Evolutionary conservation across 129 eudicot species (phyloP).

Genomic region (Flaveria ramosissima): DNA sequence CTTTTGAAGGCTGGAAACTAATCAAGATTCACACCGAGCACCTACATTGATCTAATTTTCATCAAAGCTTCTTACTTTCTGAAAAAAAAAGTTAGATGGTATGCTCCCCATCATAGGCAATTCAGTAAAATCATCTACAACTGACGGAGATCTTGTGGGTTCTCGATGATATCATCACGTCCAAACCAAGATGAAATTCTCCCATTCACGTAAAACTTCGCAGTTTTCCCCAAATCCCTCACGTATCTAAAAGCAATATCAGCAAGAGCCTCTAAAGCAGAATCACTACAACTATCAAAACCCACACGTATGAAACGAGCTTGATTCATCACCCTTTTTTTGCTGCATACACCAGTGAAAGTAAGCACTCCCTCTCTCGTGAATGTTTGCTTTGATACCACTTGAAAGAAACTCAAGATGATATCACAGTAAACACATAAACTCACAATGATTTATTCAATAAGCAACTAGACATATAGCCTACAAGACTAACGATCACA

Average conservation of each 20-base stretch:
- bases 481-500: too few species aligned
- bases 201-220: constrained; percentile 61
- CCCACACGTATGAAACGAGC: too few species aligned
- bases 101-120: constrained; percentile 36
- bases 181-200: constrained; percentile 58
- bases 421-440: too few species aligned
- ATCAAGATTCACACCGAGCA: constrained; percentile 45
- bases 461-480: too few species aligned
- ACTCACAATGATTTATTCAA: too few species aligned
- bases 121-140: constrained; percentile 62
- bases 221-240: constrained; percentile 63
- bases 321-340: too few species aligned
- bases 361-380: too few species aligned
- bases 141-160: constrained; percentile 71
- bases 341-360: too few species aligned
- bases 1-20: constrained; percentile 31
- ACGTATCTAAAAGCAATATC: constrained; percentile 69
- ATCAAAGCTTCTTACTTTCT: constrained; percentile 35
- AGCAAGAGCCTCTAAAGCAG: constrained; percentile 69
- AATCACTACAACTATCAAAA: constrained; percentile 63
- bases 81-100: constrained; percentile 27
- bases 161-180: constrained; percentile 81
- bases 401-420: too few species aligned
- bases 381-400: too few species aligned
- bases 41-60: constrained; percentile 39